These are phyloP conservation scores for Pleurostoma richardsiae DNA, from an alignment of 2,329 filamentous ascomycete species.

Conservation along the genomic window DNA sequence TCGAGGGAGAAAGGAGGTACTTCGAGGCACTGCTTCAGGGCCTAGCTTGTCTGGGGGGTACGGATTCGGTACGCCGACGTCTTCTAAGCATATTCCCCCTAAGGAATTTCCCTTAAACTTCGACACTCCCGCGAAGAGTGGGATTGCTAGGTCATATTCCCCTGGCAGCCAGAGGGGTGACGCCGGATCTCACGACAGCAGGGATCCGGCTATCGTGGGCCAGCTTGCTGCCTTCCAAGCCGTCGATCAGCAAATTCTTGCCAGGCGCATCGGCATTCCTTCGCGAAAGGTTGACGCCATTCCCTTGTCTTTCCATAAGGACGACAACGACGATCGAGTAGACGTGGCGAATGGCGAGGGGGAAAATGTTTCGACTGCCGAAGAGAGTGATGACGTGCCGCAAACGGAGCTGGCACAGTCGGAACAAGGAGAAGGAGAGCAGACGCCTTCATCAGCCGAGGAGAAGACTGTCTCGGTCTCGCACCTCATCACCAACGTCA, in stretches of 20 bases:
- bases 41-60: slow-evolving; percentile 15
- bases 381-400: not conserved
- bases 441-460: slow-evolving; percentile 9
- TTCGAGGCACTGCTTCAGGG: not conserved
- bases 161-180: slow-evolving; percentile 25
- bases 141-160: slow-evolving; percentile 31
- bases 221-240: slow-evolving; percentile 59
- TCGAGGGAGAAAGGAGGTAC: slow-evolving; percentile 41
- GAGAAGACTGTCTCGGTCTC: slow-evolving; percentile 60
- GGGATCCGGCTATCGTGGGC: slow-evolving; percentile 33
- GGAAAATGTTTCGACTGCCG: slow-evolving; percentile 14
- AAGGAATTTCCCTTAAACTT: slow-evolving; percentile 36
- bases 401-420: slow-evolving; percentile 1
- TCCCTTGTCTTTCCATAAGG: slow-evolving; percentile 38
- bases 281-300: slow-evolving; percentile 34
- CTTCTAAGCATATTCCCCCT: slow-evolving; percentile 28
- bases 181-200: slow-evolving; percentile 14
- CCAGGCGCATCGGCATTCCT: slow-evolving; percentile 47
- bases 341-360: slow-evolving; percentile 10
- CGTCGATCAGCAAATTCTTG: slow-evolving; percentile 57
- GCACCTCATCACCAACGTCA: slow-evolving; percentile 73
- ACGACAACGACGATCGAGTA: slow-evolving; percentile 6
- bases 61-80: slow-evolving; percentile 23
- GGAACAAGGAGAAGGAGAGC: slow-evolving; percentile 9
- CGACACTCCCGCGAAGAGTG: slow-evolving; percentile 26